A percentile compares a stretch with the other conserved stretches of the same genome.
Evolutionary conservation across 2,329 filamentous ascomycete species (phyloP).

Genomic region (Colletotrichum trifolii): DNA sequence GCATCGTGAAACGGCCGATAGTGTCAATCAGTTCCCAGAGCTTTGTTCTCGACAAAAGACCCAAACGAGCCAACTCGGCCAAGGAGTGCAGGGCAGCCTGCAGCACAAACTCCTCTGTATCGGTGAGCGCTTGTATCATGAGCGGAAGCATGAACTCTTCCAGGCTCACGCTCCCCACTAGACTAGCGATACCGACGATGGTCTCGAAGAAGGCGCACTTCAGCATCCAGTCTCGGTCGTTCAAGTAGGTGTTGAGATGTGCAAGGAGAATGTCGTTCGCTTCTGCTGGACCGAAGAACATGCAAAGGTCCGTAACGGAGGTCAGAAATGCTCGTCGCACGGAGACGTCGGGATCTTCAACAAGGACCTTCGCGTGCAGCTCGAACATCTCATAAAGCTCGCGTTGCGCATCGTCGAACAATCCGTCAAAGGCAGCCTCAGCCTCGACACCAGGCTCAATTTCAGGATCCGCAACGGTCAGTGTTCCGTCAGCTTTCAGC

Average conservation of each 20-base stretch:
- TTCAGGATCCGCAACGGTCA: conserved; percentile 82
- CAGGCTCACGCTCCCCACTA: conserved; percentile 87
- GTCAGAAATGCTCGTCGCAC: conserved; percentile 92
- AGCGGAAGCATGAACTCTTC: conserved; percentile 96
- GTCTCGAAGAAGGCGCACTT: conserved; percentile 98
- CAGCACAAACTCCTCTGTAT: conserved; percentile 93
- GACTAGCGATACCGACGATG: conserved; percentile 90
- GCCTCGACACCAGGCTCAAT: conserved; percentile 77
- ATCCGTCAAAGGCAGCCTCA: conserved; percentile 79
- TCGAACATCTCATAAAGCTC: conserved; percentile 89
- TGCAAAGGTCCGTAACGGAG: conserved; percentile 90
- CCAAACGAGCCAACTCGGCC: conserved; percentile 87
- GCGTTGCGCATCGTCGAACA: conserved; percentile 87
- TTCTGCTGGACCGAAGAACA: conserved; percentile 93
- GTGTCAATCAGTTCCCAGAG: conserved; percentile 90
- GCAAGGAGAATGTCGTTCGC: conserved; percentile 96
- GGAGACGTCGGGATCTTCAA: conserved; percentile 86
- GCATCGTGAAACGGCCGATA: conserved; percentile 86
- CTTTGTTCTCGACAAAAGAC: conserved; percentile 84
- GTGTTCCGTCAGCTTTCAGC: conserved; percentile 82
- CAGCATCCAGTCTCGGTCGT: conserved; percentile 94
- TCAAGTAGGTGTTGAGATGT: conserved; percentile 96
- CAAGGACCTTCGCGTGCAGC: conserved; percentile 85
- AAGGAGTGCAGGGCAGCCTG: conserved; percentile 90
- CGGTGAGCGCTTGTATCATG: conserved; percentile 94